Evolutionary conservation across 2,329 filamentous ascomycete genomes (phyloP).

Genomic region (Didymella pinodella): DNA sequence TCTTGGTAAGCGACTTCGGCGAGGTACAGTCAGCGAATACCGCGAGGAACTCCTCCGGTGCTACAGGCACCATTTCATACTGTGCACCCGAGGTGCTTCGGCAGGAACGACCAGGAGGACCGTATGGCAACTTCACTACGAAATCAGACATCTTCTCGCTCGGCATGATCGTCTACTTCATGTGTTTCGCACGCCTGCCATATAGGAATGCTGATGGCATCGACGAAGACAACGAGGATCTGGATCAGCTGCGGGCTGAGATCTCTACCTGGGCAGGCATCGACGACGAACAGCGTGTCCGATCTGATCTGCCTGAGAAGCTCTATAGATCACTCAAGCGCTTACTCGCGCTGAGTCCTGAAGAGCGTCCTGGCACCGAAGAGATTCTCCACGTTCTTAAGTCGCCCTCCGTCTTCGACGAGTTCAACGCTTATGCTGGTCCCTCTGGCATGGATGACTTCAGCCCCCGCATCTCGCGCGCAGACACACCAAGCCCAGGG

Average conservation of each 20-base stretch:
- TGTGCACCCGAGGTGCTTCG: slow-evolving; percentile 93
- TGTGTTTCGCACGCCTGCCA: slow-evolving; percentile 91
- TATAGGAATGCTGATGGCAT: slow-evolving; percentile 84
- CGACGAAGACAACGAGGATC: slow-evolving; percentile 90
- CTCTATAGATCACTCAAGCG: slow-evolving; percentile 85
- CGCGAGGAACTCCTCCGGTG: slow-evolving; percentile 85
- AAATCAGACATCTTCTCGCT: slow-evolving; percentile 99
- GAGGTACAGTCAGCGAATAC: slow-evolving; percentile 89
- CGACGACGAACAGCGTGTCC: slow-evolving; percentile 74
- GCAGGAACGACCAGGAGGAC: slow-evolving; percentile 68
- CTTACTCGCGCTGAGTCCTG: slow-evolving; percentile 78
- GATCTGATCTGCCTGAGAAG: slow-evolving; percentile 83
- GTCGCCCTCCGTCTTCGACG: slow-evolving; percentile 64
- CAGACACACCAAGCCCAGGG: slow-evolving; percentile 52
- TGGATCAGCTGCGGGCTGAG: slow-evolving; percentile 83
- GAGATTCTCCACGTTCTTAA: slow-evolving; percentile 84
- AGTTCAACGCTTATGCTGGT: slow-evolving; percentile 53
- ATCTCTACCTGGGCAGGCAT: slow-evolving; percentile 90
- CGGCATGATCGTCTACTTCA: slow-evolving; percentile 98
- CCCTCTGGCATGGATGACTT: slow-evolving; percentile 45
- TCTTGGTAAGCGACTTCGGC: slow-evolving; percentile 96
- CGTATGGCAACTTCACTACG: slow-evolving; percentile 90
- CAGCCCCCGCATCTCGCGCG: slow-evolving; percentile 54
- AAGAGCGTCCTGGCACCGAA: slow-evolving; percentile 79
- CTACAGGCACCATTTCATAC: slow-evolving; percentile 96